These are phyloP conservation scores for Xylariales sp. DNA, from an alignment of 2,329 filamentous ascomycete genomes.

Conservation along the genomic window DNA sequence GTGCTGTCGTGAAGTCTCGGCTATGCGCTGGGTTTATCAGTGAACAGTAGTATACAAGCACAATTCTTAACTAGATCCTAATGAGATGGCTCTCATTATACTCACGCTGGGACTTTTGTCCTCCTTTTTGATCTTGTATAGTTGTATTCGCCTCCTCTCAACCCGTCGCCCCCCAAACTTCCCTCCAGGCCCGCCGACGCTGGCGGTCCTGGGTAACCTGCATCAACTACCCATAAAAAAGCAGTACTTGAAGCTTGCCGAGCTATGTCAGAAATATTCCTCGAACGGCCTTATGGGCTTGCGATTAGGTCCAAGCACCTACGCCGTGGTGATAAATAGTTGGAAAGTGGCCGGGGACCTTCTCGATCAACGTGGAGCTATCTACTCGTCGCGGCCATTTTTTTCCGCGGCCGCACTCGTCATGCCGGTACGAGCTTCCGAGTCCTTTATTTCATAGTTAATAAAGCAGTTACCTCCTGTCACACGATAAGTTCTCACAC, in stretches of 20 bases:
- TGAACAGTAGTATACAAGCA: neutral
- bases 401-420: slow-evolving; percentile 33
- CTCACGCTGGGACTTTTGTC: neutral
- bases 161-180: slow-evolving; percentile 27
- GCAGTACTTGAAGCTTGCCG: slow-evolving; percentile 37
- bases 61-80: neutral
- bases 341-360: slow-evolving; percentile 42
- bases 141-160: neutral
- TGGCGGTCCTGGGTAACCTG: slow-evolving; percentile 42
- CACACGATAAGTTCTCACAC: neutral
- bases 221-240: slow-evolving; percentile 40
- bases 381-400: slow-evolving; percentile 42
- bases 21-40: neutral
- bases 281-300: slow-evolving; percentile 41
- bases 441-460: neutral
- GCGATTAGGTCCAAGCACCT: slow-evolving; percentile 36
- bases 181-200: slow-evolving; percentile 39
- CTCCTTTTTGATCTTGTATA: slow-evolving; percentile 1
- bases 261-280: slow-evolving; percentile 35
- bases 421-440: slow-evolving; percentile 23
- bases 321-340: slow-evolving; percentile 41
- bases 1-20: neutral
- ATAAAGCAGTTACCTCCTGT: neutral
- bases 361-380: slow-evolving; percentile 40
- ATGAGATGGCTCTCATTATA: slow-evolving; percentile 13